phyloP scores from a whole-genome alignment of 1,284 basidiomycete species.

The Ganoderma lingzhi region DNA sequence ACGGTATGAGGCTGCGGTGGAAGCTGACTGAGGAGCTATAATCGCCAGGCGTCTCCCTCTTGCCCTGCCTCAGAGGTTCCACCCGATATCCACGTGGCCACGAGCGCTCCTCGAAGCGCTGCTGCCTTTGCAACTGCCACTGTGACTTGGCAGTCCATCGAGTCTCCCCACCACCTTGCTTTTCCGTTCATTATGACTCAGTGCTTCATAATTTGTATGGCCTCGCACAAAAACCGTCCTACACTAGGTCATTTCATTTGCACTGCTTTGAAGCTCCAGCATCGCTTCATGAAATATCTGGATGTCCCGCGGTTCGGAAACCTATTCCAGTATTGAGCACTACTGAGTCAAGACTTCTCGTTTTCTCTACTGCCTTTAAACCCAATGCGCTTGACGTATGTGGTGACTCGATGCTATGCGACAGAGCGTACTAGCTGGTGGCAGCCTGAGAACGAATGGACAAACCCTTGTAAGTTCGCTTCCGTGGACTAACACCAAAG shows the following conservation, averaged over 20 bases:
- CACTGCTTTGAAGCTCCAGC: background rate
- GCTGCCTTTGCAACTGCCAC: background rate
- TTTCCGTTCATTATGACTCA: background rate
- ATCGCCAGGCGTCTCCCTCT: background rate
- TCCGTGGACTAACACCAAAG: no score
- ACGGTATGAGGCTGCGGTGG: conserved; percentile 11
- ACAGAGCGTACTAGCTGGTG: background rate
- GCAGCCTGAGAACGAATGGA: no score
- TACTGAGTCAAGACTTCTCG: background rate
- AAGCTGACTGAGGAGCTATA: conserved; percentile 4
- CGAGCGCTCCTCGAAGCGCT: background rate
- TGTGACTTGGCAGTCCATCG: background rate
- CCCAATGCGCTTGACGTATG: background rate
- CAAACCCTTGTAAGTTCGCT: no score
- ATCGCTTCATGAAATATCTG: background rate
- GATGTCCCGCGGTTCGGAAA: background rate
- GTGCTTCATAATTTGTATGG: background rate
- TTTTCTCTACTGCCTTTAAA: background rate
- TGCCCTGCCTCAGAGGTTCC: background rate
- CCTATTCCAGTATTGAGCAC: background rate
- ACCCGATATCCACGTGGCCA: conserved; percentile 10
- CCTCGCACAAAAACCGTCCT: background rate
- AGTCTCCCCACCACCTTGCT: background rate
- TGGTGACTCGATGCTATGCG: background rate
- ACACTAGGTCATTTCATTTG: background rate